Evolutionary conservation across 768 basidiomycete species (phyloP).

Genomic region (Amanita subjunquillea): DNA sequence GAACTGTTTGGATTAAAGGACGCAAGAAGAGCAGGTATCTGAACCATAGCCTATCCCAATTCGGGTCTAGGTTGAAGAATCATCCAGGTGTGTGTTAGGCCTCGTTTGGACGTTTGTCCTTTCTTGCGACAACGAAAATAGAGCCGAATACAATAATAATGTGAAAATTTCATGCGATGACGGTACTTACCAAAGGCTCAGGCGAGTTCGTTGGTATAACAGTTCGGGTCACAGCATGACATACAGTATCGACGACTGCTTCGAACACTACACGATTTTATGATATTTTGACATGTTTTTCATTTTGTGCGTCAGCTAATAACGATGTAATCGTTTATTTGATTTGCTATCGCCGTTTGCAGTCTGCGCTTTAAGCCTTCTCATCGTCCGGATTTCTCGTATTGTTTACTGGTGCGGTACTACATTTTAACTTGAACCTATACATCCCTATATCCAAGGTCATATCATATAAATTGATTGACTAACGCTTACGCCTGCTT

Average conservation of each 20-base stretch:
- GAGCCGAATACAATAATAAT: slow-evolving; percentile 5
- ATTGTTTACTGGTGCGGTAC: slow-evolving; percentile 3
- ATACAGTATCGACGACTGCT: slow-evolving; percentile 6
- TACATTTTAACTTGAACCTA: slow-evolving; percentile 7
- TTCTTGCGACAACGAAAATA: background rate
- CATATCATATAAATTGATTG: background rate
- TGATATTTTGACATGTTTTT: background rate
- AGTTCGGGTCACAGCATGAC: background rate
- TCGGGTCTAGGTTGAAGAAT: background rate
- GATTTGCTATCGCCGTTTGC: slow-evolving; percentile 5
- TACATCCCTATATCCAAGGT: slow-evolving; percentile 8
- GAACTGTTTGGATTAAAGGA: slow-evolving; percentile 2
- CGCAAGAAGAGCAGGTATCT: background rate
- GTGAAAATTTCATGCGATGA: slow-evolving; percentile 1
- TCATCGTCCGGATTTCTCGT: slow-evolving; percentile 2
- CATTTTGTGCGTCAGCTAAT: background rate
- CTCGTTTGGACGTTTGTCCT: slow-evolving; percentile 5
- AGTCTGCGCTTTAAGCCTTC: slow-evolving; percentile 5
- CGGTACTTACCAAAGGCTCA: background rate
- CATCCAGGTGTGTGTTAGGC: background rate
- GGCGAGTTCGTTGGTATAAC: background rate
- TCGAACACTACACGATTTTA: slow-evolving; percentile 1
- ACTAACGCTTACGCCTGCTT: background rate
- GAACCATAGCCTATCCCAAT: background rate
- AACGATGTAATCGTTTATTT: background rate